Evolutionary conservation across 345 rosid species (phyloP).

Genomic region (Gossypium ekmanianum): DNA sequence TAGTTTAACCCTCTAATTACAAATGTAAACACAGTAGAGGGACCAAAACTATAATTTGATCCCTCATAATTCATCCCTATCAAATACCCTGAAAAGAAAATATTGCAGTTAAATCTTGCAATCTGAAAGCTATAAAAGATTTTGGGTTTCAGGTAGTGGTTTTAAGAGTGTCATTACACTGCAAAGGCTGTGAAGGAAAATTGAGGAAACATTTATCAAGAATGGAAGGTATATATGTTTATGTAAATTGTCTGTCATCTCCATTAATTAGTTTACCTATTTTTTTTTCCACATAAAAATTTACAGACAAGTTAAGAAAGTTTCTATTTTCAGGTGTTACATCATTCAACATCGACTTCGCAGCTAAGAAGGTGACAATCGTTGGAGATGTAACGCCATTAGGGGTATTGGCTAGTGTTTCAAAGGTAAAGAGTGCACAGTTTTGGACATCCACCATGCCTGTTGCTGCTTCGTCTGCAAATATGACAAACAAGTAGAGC

Average conservation of each 20-base stretch:
- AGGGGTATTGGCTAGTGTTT: constrained; percentile 65
- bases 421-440: constrained; percentile 87
- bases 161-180: constrained; percentile 84
- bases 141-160: constrained; percentile 60
- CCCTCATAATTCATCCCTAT: too few relatives aligned
- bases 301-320: background rate
- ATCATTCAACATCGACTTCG: constrained; percentile 79
- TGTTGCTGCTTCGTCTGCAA: constrained; percentile 12
- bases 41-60: too few relatives aligned
- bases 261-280: background rate
- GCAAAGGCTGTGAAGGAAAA: constrained; percentile 91
- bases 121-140: too few relatives aligned
- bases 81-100: too few relatives aligned
- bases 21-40: too few relatives aligned
- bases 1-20: too few relatives aligned
- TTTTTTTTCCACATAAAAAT: too few relatives aligned
- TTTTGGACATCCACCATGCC: constrained; percentile 48
- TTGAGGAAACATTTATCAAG: constrained; percentile 79
- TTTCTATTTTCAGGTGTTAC: constrained; percentile 56
- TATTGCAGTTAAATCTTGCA: background rate
- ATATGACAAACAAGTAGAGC: constrained; percentile 13
- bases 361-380: constrained; percentile 86
- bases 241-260: background rate
- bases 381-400: constrained; percentile 77
- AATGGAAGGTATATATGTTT: constrained; percentile 63